Evolutionary conservation across 1,139 yeast species (phyloP).

Genomic region (Kazachstania sp.): DNA sequence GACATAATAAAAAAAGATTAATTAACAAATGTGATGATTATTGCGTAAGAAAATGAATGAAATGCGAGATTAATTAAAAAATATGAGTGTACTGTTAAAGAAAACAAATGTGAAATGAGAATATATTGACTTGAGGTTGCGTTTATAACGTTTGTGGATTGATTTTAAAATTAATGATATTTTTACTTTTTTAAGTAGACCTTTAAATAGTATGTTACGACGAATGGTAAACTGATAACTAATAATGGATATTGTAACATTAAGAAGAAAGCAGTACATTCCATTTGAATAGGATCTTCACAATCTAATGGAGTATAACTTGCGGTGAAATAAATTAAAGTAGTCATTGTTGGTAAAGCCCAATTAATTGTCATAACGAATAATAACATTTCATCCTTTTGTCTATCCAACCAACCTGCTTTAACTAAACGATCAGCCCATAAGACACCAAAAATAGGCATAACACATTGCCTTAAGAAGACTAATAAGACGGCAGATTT

Average conservation of each 20-base stretch:
- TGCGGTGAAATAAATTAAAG: conserved; percentile 66
- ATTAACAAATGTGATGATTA: too few species aligned
- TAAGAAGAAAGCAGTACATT: conserved; percentile 56
- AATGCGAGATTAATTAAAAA: neutral
- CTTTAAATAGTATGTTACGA: conserved; percentile 52
- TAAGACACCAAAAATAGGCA: conserved; percentile 56
- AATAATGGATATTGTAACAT: conserved; percentile 54
- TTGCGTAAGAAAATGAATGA: too few species aligned
- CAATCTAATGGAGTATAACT: conserved; percentile 57
- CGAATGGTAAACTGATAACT: conserved; percentile 53
- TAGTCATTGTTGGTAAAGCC: conserved; percentile 66
- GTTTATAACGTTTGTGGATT: neutral
- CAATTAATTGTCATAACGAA: conserved; percentile 63
- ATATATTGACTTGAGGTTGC: neutral
- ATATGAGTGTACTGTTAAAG: neutral
- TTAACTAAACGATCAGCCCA: conserved; percentile 43
- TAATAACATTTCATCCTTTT: conserved; percentile 46
- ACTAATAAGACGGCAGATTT: conserved; percentile 43
- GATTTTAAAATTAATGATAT: neutral
- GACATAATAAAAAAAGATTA: too few species aligned
- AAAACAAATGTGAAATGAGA: neutral
- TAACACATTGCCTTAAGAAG: conserved; percentile 40
- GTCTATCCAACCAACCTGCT: conserved; percentile 42
- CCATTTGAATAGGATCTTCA: conserved; percentile 59
- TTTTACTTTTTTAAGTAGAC: conserved; percentile 23